Evolutionary conservation across 371 early-diverging fungal genomes (phyloP).

Genomic region (Mortierella sp.): DNA sequence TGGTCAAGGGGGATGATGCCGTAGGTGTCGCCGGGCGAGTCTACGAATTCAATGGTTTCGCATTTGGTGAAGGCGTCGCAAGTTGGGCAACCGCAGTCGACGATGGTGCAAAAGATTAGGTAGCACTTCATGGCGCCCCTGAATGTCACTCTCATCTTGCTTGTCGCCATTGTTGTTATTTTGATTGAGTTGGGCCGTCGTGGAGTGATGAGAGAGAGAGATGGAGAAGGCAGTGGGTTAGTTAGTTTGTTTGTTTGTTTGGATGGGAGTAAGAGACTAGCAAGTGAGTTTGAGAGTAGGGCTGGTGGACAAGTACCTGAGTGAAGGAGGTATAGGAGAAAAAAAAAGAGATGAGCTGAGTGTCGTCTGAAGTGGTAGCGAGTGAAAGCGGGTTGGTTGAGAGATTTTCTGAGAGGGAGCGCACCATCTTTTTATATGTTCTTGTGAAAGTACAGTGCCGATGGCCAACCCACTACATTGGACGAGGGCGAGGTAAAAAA

Average conservation of each 20-base stretch:
- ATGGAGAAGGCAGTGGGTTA: background rate
- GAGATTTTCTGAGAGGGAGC: background rate
- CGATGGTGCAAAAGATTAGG: background rate
- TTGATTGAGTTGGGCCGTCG: background rate
- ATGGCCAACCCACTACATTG: background rate
- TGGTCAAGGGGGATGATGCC: background rate
- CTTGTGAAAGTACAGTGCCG: background rate
- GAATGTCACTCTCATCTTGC: background rate
- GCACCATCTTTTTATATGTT: background rate
- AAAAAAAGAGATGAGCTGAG: background rate
- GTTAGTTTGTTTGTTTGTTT: too few species aligned
- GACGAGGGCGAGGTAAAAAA: background rate
- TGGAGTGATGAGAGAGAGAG: background rate
- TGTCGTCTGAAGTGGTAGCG: background rate
- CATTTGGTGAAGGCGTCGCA: background rate
- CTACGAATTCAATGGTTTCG: background rate
- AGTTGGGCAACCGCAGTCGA: background rate
- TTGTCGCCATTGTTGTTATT: background rate
- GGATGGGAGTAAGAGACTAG: background rate
- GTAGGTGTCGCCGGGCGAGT: background rate
- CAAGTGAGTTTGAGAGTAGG: background rate
- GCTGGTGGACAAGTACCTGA: background rate
- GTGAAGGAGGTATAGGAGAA: background rate
- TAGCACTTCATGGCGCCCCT: slow-evolving; percentile 7
- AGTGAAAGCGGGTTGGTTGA: background rate